Percentiles rank a stretch among this genome's conserved stretches.
Evolutionary conservation across 2,329 filamentous ascomycete genomes (phyloP).

Genomic region (Penicillium sp.): DNA sequence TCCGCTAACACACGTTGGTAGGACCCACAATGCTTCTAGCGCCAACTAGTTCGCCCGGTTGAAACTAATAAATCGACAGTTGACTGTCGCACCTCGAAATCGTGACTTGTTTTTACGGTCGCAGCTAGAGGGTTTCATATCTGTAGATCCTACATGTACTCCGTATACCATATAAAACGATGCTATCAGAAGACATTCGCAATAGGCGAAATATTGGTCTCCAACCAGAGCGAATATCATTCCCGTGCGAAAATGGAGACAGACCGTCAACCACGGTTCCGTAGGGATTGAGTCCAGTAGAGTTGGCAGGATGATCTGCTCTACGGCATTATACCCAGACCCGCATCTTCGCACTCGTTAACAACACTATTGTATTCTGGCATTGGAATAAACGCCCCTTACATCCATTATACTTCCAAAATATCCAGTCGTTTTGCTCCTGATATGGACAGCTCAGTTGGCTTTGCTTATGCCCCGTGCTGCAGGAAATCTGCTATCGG

Average conservation of each 20-base stretch:
- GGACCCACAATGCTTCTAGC: constrained; percentile 7
- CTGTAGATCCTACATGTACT: neutral
- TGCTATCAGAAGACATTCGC: neutral
- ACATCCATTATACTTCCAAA: neutral
- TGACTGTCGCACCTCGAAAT: neutral
- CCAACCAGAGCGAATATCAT: neutral
- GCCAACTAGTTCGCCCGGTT: constrained; percentile 5
- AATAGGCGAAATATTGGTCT: neutral
- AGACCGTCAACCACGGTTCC: neutral
- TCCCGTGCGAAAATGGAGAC: neutral
- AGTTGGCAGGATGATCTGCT: neutral
- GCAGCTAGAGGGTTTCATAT: neutral
- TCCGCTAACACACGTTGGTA: constrained; percentile 1
- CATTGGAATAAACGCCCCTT: neutral
- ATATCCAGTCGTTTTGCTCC: neutral
- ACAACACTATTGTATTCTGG: neutral
- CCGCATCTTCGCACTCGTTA: neutral
- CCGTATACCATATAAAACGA: neutral
- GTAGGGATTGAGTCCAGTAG: too few relatives aligned
- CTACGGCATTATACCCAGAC: neutral
- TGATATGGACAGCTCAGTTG: neutral
- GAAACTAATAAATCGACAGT: neutral
- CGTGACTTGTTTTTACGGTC: neutral
- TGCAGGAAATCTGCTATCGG: neutral
- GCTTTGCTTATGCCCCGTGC: neutral